These are phyloP conservation scores for Globisporangium nunn DNA, from an alignment of 352 stramenopile genomes.

Conservation along the genomic window DNA sequence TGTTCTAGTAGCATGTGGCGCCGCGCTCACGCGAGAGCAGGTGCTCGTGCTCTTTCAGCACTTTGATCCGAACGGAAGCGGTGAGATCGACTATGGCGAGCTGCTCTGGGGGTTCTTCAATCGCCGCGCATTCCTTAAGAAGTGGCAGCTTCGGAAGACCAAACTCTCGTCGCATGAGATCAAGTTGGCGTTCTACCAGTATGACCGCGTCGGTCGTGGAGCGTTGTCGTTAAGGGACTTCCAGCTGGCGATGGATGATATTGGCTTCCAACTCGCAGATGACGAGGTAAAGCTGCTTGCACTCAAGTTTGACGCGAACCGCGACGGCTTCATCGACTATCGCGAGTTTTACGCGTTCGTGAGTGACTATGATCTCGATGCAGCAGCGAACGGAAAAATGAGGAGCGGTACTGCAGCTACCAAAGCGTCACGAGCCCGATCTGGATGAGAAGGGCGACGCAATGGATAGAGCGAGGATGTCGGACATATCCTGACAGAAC, in stretches of 20 bases:
- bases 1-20: slow-evolving; percentile 23
- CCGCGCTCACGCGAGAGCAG: slow-evolving; percentile 34
- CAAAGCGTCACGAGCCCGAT: neutral
- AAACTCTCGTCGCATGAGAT: slow-evolving; percentile 15
- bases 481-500: slow-evolving; percentile 31
- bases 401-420: neutral
- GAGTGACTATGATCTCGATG: slow-evolving; percentile 3
- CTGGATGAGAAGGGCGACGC: neutral
- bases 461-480: neutral
- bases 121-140: slow-evolving; percentile 44
- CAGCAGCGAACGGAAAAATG: neutral
- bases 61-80: slow-evolving; percentile 43
- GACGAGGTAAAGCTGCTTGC: slow-evolving; percentile 37
- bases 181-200: slow-evolving; percentile 38
- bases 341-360: slow-evolving; percentile 51
- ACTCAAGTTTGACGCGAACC: slow-evolving; percentile 44
- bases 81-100: slow-evolving; percentile 48
- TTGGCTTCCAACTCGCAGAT: slow-evolving; percentile 41
- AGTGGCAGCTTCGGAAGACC: slow-evolving; percentile 37
- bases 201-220: slow-evolving; percentile 30
- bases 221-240: slow-evolving; percentile 37
- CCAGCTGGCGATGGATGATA: slow-evolving; percentile 37
- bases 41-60: slow-evolving; percentile 29
- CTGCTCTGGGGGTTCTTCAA: slow-evolving; percentile 67
- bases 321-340: slow-evolving; percentile 59